phyloP scores from a whole-genome alignment of 345 rosid genomes.

The Eucalyptus sp. region DNA sequence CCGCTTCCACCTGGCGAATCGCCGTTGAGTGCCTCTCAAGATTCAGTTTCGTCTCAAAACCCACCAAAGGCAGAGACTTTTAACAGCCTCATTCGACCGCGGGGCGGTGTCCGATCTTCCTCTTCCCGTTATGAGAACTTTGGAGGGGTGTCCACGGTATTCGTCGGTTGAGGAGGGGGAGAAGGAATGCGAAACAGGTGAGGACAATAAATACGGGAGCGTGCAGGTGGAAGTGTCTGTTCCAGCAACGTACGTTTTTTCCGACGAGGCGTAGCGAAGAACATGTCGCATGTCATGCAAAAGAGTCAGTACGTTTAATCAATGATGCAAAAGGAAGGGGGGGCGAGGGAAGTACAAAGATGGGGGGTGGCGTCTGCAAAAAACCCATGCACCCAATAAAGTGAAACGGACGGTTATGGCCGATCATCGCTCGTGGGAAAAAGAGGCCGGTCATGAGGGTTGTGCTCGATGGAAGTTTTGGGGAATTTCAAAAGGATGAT shows the following conservation, averaged over 20 bases:
- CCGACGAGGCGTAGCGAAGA: not conserved
- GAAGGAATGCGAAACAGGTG: constrained; percentile 45
- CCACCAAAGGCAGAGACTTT: not conserved
- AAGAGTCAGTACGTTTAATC: not conserved
- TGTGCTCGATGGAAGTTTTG: not conserved
- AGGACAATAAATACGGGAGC: constrained; percentile 48
- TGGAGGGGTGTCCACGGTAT: not conserved
- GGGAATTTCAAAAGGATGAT: not conserved
- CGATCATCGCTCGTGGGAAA: not conserved
- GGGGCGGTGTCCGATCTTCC: not conserved
- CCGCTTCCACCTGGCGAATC: not conserved
- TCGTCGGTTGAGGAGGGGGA: not conserved
- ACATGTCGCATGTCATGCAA: not conserved
- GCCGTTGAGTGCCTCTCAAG: not conserved
- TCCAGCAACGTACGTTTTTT: not conserved
- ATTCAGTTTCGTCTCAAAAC: not conserved
- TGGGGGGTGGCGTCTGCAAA: not conserved
- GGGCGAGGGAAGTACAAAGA: not conserved
- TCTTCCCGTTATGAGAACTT: not conserved
- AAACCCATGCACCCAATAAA: not conserved
- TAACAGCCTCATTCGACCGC: not conserved
- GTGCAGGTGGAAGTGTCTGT: constrained; percentile 2
- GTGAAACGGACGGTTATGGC: not conserved
- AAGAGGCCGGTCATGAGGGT: constrained; percentile 5
- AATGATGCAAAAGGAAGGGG: not conserved